These are phyloP conservation scores for Balansia obtecta DNA, from an alignment of 2,329 filamentous ascomycete genomes.

Conservation along the genomic window DNA sequence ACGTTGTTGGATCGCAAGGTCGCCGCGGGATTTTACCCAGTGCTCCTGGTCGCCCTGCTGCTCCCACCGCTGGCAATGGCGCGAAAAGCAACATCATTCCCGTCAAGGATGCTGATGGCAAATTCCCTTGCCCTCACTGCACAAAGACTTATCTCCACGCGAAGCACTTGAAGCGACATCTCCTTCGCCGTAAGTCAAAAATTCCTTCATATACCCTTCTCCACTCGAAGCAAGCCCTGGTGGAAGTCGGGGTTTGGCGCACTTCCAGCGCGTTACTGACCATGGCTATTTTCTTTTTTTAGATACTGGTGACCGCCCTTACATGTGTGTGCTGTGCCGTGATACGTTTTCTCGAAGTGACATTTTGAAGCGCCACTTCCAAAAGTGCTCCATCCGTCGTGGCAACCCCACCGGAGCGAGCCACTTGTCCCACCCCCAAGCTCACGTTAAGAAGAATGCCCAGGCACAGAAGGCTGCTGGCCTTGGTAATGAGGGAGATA, in stretches of 20 bases:
- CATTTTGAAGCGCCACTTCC: conserved; percentile 96
- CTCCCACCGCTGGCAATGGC: conserved; percentile 55
- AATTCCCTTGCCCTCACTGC: conserved; percentile 96
- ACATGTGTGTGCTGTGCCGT: conserved; percentile 95
- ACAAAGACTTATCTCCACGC: conserved; percentile 96
- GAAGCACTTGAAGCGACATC: conserved; percentile 94
- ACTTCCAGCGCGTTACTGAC: conserved; percentile 15
- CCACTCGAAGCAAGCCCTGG: neutral
- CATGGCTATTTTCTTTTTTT: conserved; percentile 17
- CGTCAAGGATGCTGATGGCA: conserved; percentile 91
- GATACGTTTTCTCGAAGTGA: conserved; percentile 97
- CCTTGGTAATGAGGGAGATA: conserved; percentile 38
- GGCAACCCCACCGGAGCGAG: conserved; percentile 92
- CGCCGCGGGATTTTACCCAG: conserved; percentile 84
- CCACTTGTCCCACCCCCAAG: conserved; percentile 85
- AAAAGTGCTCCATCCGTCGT: conserved; percentile 94
- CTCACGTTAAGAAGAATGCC: conserved; percentile 70
- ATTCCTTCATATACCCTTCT: neutral
- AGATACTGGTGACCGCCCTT: conserved; percentile 97
- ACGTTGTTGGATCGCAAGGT: conserved; percentile 91
- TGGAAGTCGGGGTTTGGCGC: neutral
- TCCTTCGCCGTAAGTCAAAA: conserved; percentile 74
- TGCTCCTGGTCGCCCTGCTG: conserved; percentile 72
- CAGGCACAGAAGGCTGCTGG: conserved; percentile 43
- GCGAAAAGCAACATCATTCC: conserved; percentile 76